Evolutionary conservation across 805 yeast genomes (phyloP).

Genomic region (Vanderwaltozyma yarrowii): DNA sequence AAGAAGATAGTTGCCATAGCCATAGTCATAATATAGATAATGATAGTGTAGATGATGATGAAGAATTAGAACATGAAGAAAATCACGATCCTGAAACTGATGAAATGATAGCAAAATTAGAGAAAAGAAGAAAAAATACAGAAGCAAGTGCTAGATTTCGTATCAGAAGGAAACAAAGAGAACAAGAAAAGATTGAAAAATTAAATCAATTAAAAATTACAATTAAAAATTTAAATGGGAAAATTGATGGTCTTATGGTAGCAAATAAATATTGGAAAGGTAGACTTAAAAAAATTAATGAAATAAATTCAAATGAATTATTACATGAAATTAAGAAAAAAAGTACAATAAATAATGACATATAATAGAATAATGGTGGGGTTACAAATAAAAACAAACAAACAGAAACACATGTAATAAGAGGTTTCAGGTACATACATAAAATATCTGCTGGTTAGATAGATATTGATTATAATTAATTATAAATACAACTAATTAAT

Average conservation of each 20-base stretch:
- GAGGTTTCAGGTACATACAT: too few species aligned
- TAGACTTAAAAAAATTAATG: slow-evolving; percentile 19
- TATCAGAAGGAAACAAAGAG: slow-evolving; percentile 31
- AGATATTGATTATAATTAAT: too few species aligned
- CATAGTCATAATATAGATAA: neutral
- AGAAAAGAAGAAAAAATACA: slow-evolving; percentile 78
- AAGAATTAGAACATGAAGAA: neutral
- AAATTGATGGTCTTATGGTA: slow-evolving; percentile 15
- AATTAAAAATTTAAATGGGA: slow-evolving; percentile 14
- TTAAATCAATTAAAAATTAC: slow-evolving; percentile 13
- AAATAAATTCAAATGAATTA: slow-evolving; percentile 19
- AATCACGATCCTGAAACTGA: neutral
- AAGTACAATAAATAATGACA: neutral
- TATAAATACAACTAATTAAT: too few species aligned
- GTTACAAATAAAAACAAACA: neutral
- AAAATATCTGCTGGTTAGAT: too few species aligned
- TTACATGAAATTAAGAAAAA: slow-evolving; percentile 17
- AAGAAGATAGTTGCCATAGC: too few species aligned
- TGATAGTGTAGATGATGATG: neutral
- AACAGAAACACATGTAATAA: neutral
- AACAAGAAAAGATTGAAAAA: slow-evolving; percentile 15
- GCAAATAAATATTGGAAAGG: slow-evolving; percentile 26
- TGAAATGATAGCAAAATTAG: neutral
- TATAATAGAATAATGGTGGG: neutral
- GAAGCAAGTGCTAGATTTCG: slow-evolving; percentile 94